These are phyloP conservation scores for Marasmius oreades DNA, from an alignment of 1,284 basidiomycete genomes.

Conservation along the genomic window DNA sequence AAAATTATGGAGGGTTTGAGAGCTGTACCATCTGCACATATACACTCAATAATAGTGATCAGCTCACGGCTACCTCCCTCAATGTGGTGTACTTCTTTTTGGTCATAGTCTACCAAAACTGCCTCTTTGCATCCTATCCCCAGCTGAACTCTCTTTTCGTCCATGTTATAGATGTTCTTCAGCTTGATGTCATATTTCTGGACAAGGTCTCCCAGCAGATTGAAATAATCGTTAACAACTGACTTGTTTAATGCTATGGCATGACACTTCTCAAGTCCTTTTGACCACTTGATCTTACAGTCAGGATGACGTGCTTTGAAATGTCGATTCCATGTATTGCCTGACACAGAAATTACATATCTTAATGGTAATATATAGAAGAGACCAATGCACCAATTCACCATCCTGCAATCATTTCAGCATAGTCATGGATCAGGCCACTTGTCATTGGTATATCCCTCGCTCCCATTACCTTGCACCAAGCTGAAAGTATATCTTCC, in stretches of 20 bases:
- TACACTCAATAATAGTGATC: constrained; percentile 30
- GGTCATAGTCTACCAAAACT: constrained; percentile 19
- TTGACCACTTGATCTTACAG: constrained; percentile 21
- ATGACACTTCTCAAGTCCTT: constrained; percentile 24
- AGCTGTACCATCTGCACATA: constrained; percentile 28
- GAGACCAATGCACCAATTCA: constrained; percentile 14
- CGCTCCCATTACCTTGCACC: constrained; percentile 21
- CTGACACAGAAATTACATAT: neutral
- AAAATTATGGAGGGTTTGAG: constrained; percentile 30
- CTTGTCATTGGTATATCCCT: constrained; percentile 19
- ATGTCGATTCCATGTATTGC: constrained; percentile 15
- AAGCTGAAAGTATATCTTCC: constrained; percentile 24
- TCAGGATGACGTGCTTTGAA: constrained; percentile 21
- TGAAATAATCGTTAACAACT: constrained; percentile 22
- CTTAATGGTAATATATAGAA: neutral
- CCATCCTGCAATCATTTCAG: constrained; percentile 16
- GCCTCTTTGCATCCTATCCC: constrained; percentile 13
- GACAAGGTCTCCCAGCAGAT: constrained; percentile 16
- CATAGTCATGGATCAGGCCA: constrained; percentile 17
- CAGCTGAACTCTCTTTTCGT: constrained; percentile 31
- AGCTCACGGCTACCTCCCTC: constrained; percentile 26
- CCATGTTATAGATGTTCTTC: constrained; percentile 31
- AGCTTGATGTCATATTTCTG: constrained; percentile 20
- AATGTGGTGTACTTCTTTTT: constrained; percentile 16
- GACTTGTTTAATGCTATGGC: constrained; percentile 25